These are phyloP conservation scores for Crepidotus variabilis DNA, from an alignment of 768 basidiomycete genomes.

Conservation along the genomic window DNA sequence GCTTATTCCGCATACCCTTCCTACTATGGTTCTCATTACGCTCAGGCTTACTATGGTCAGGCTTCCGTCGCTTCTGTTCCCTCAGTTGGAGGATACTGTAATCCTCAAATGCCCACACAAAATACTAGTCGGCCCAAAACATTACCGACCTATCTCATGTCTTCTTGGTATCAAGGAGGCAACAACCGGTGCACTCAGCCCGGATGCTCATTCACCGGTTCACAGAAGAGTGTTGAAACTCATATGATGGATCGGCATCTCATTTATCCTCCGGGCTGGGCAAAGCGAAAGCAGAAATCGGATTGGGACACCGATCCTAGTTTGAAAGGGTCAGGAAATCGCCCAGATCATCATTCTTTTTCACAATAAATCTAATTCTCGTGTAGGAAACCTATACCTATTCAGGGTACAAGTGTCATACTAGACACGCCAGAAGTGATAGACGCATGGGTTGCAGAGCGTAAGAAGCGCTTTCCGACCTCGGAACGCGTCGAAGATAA, in stretches of 20 bases:
- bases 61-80: slow-evolving; percentile 13
- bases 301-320: slow-evolving; percentile 85
- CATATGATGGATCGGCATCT: slow-evolving; percentile 93
- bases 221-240: slow-evolving; percentile 64
- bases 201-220: slow-evolving; percentile 67
- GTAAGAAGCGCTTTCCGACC: slow-evolving; percentile 84
- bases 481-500: slow-evolving; percentile 70
- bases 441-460: slow-evolving; percentile 83
- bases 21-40: slow-evolving; percentile 49
- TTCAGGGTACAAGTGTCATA: slow-evolving; percentile 74
- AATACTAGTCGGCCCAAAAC: not conserved
- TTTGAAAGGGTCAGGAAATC: slow-evolving; percentile 61
- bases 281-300: slow-evolving; percentile 43
- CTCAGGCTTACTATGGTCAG: slow-evolving; percentile 47
- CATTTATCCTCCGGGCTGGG: slow-evolving; percentile 74
- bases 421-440: slow-evolving; percentile 82
- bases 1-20: slow-evolving; percentile 16
- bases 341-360: not conserved
- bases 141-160: slow-evolving; percentile 10
- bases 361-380: not conserved
- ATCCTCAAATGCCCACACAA: not conserved
- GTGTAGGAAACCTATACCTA: slow-evolving; percentile 62
- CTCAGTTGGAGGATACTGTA: not conserved
- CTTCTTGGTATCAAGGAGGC: slow-evolving; percentile 63
- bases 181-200: slow-evolving; percentile 54